Base-by-base conservation (phyloP, 2,329 filamentous ascomycete species). In the Colletotrichum sp. region DNA sequence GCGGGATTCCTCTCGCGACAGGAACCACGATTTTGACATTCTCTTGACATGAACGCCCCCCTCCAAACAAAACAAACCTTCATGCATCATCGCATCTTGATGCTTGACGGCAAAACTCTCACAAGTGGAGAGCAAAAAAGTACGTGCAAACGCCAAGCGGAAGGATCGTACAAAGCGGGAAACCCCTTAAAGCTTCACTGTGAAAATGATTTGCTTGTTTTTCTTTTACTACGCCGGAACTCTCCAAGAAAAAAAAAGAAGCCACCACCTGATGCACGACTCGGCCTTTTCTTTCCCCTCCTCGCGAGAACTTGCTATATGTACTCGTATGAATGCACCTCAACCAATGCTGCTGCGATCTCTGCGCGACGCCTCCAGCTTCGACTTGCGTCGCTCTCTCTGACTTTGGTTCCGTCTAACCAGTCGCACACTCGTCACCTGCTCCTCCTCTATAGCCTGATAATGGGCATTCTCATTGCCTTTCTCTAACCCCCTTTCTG, bases 361-460 rank as follows among this genome's bases (percentile, higher is more conserved):
- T 32, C 64, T 39, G n/a, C 60, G 67, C 5, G 64, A 73, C n/a
- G 43, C 64, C 48, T 59, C 10, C 16, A 73, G 60, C 72, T 30
- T 73, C 34, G 74, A 59, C 39, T 73, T 77, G 28, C 75, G 72
- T 32, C 63, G 61, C 60, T 77, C 77, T 28, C 75, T 75, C 57
- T 77, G 72, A 18, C 66, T 72, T 28, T 77, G 60, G 34, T 76
- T 69, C 15, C 72, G 72, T 48, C 67, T 72, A 18, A 78, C 75
- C 65, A 78, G 72, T 52, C 75, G 69, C 10, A 78, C 72, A 36
- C 77, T 78, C 16, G 77, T 78, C 60, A 76, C 67, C n/a, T 24
- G 66, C 52, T 36, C 72, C 18, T 36, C 26, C 18, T 32, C n/a
- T 39, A 63, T 21, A 63, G 43, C 34, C 34, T 43, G 32, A 5